These are phyloP conservation scores for Aspergillus arachidicola DNA, from an alignment of 2,329 filamentous ascomycete genomes.

Conservation along the genomic window DNA sequence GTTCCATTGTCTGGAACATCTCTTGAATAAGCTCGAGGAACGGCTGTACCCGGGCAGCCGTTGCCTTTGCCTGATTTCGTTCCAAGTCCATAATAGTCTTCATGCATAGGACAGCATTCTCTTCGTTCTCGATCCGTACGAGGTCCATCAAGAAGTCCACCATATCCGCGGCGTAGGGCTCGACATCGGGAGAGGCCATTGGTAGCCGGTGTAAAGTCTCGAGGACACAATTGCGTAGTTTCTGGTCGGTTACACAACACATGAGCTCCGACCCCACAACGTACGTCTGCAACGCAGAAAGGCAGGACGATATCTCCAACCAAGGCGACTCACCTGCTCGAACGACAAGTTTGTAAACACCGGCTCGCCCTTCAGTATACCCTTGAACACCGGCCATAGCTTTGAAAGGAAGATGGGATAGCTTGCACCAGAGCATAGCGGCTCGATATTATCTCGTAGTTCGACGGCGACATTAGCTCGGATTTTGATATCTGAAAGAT, in stretches of 20 bases:
- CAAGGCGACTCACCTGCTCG: conserved; percentile 69
- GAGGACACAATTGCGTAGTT: conserved; percentile 87
- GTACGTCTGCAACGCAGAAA: neutral
- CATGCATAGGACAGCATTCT: conserved; percentile 97
- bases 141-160: conserved; percentile 88
- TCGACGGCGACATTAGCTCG: conserved; percentile 82
- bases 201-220: conserved; percentile 91
- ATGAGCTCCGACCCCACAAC: neutral
- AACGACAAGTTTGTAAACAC: conserved; percentile 88
- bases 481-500: conserved; percentile 70
- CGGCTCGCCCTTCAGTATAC: conserved; percentile 79
- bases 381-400: conserved; percentile 86
- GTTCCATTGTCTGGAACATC: conserved; percentile 92
- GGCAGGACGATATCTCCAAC: neutral
- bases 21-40: conserved; percentile 93
- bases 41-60: conserved; percentile 79
- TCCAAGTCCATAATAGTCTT: conserved; percentile 98
- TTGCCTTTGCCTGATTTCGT: conserved; percentile 83
- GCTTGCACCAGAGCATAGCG: conserved; percentile 73
- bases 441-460: conserved; percentile 86
- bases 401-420: conserved; percentile 83
- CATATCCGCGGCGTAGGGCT: conserved; percentile 84
- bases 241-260: conserved; percentile 52
- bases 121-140: conserved; percentile 91
- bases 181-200: conserved; percentile 75